Base-by-base conservation (phyloP, 257 asterid genomes). In the Nyctanthes arbortristis region DNA sequence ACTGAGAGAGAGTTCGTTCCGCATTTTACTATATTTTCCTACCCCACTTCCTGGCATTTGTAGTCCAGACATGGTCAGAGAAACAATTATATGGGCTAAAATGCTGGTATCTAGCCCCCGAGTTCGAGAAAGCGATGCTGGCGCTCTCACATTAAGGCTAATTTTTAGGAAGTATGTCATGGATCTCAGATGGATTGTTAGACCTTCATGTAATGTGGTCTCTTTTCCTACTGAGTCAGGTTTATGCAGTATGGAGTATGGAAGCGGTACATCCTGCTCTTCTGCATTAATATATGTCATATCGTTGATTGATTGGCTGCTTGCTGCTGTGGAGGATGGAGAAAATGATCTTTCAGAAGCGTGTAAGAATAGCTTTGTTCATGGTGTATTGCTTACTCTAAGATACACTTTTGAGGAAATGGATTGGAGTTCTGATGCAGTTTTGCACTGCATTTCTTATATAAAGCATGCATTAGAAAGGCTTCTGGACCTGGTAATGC, bases 101-200 rank as follows among this genome's bases (percentile, higher is more conserved):
- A 86, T 84, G 77, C 84, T 93, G 63, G 78, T 91, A 33, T 85
- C 92, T 78, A 91, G 97, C 71, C 97, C 99, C 70, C 99, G 99
- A 35, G 99, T 93, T 47, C 80, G 99, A 75, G 99, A 93, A 86
- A 83, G 94, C 83, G 99, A 93, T 81, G 99, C 99, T 72, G 99
- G 99, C 63, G 97, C 99, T 75, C 89, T 93, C 74, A 85, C 93
- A 66, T 76, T 91, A 57, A 88, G 96, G 40, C 96, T 93, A 74
- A 76, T 93, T 56, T 93, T 93, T 55, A 83, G 96, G 76, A 93
- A 93, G 83, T 93, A 89, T 78, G 99, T 89, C 32, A 43, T 91
- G 73, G 95, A 88, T 74, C 93, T 84, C 54, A 69, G 94, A 58
- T 91, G 97, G 97, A 76, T 77, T 37, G 80, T 91, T 71, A 77